Evolutionary conservation across 2,329 filamentous ascomycete species (phyloP).

Genomic region (Paraconiothyrium sp.): DNA sequence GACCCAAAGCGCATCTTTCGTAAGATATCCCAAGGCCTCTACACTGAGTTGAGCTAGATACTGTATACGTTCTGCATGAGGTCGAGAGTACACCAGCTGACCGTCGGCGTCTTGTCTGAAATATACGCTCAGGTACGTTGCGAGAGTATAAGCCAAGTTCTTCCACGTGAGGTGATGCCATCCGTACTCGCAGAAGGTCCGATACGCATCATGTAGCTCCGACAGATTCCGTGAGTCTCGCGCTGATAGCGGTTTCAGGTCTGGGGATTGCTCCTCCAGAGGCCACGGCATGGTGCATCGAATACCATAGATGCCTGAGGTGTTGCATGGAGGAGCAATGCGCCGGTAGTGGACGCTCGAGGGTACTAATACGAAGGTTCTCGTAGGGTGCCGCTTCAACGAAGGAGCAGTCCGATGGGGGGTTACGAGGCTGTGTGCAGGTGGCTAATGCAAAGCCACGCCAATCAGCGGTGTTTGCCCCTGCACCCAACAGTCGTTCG

Average conservation of each 20-base stretch:
- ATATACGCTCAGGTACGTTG: constrained; percentile 11
- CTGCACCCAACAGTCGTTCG: neutral
- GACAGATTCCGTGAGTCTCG: constrained; percentile 7
- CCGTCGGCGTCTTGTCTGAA: constrained; percentile 3
- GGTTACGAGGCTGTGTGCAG: constrained; percentile 13
- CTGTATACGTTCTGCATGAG: constrained; percentile 1
- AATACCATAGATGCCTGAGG: neutral
- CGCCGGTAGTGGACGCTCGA: neutral
- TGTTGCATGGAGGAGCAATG: neutral
- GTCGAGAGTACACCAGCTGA: neutral
- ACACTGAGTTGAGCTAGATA: constrained; percentile 12
- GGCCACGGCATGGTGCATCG: constrained; percentile 2
- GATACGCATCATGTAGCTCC: constrained; percentile 17
- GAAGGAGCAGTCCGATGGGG: neutral
- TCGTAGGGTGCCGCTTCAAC: constrained; percentile 5
- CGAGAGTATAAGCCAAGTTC: constrained; percentile 13
- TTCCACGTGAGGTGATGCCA: constrained; percentile 20
- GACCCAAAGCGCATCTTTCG: constrained; percentile 19
- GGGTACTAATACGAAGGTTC: neutral
- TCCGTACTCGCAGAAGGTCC: constrained; percentile 18
- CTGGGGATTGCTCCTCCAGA: neutral
- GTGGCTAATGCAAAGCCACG: constrained; percentile 4
- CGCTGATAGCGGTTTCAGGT: neutral
- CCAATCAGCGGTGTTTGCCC: neutral
- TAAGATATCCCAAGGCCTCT: constrained; percentile 16